A percentile compares a stretch with the other conserved stretches of the same genome.
Conservation (phyloP, 371 early-diverging fungal species). For the Globomyces sp. region DNA sequence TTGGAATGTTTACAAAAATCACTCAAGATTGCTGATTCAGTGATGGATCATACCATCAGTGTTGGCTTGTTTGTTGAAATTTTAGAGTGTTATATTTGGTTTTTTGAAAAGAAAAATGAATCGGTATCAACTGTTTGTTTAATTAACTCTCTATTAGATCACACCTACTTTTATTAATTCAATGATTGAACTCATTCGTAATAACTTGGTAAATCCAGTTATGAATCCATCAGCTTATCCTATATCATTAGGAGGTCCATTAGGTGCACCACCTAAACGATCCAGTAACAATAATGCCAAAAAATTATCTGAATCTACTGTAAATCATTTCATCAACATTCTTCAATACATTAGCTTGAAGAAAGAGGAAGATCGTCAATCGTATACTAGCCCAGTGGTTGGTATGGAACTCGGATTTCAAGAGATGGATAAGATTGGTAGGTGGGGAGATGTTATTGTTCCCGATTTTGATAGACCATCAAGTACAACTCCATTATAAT, state of each 20-base stretch:
- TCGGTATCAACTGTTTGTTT: slow-evolving; percentile 44
- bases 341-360: slow-evolving; percentile 25
- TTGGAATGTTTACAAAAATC: slow-evolving; percentile 87
- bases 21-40: slow-evolving; percentile 84
- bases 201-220: slow-evolving; percentile 39
- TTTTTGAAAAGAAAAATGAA: slow-evolving; percentile 80
- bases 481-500: too few relatives aligned
- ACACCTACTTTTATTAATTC: slow-evolving; percentile 84
- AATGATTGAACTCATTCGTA: slow-evolving; percentile 79
- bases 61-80: slow-evolving; percentile 89
- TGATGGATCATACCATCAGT: slow-evolving; percentile 79
- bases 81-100: slow-evolving; percentile 82
- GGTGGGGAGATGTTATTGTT: slow-evolving; percentile 16
- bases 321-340: slow-evolving; percentile 34
- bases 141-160: slow-evolving; percentile 45
- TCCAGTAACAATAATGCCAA: slow-evolving; percentile 8
- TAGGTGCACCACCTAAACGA: slow-evolving; percentile 9
- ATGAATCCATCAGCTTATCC: not conserved
- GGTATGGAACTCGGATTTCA: not conserved
- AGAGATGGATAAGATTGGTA: slow-evolving; percentile 6
- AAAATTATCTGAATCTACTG: slow-evolving; percentile 18
- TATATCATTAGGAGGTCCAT: not conserved
- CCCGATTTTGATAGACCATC: slow-evolving; percentile 1
- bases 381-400: not conserved
- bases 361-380: slow-evolving; percentile 27